Percentiles rank a stretch among this genome's conserved stretches.
These are phyloP conservation scores for Avena sativa DNA, from an alignment of 176 grass and related monocot genomes.

Conservation along the genomic window DNA sequence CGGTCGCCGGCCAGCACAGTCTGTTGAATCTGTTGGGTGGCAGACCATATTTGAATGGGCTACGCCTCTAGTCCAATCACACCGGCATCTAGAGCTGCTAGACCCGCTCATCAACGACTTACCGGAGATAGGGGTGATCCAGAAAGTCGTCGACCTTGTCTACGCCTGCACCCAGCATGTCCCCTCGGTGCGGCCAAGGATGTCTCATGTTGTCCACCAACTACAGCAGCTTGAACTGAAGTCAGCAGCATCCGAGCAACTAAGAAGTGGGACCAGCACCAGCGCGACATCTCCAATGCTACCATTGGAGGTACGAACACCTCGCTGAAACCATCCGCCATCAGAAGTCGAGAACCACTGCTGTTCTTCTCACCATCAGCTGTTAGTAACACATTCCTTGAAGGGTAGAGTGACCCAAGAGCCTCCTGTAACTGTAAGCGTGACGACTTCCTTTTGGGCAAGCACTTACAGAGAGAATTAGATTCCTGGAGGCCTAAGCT, in stretches of 20 bases:
- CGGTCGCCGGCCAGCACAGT: constrained; percentile 75
- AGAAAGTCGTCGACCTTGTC: constrained; percentile 90
- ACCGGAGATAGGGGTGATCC: constrained; percentile 75
- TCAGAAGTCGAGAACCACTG: not conserved
- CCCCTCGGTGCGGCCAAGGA: constrained; percentile 90
- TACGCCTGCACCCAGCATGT: constrained; percentile 97
- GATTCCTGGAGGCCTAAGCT: not conserved
- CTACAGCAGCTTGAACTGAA: constrained; percentile 84
- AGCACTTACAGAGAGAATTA: not conserved
- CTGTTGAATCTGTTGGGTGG: constrained; percentile 85
- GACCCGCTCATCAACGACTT: constrained; percentile 85
- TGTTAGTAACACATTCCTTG: not conserved
- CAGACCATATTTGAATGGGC: constrained; percentile 98
- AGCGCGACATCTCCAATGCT: constrained; percentile 91
- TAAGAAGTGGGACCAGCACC: constrained; percentile 87
- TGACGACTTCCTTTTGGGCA: constrained; percentile 22
- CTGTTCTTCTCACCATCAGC: not conserved
- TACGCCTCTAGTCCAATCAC: constrained; percentile 83
- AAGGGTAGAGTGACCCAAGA: constrained; percentile 18
- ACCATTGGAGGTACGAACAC: constrained; percentile 79
- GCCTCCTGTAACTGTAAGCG: constrained; percentile 20
- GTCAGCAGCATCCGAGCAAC: constrained; percentile 63
- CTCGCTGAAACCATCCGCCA: constrained; percentile 45
- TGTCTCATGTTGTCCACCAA: constrained; percentile 97
- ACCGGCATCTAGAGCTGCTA: constrained; percentile 87